These are phyloP conservation scores for Thalassia testudinum DNA, from an alignment of 116 monocot genomes.

Conservation along the genomic window DNA sequence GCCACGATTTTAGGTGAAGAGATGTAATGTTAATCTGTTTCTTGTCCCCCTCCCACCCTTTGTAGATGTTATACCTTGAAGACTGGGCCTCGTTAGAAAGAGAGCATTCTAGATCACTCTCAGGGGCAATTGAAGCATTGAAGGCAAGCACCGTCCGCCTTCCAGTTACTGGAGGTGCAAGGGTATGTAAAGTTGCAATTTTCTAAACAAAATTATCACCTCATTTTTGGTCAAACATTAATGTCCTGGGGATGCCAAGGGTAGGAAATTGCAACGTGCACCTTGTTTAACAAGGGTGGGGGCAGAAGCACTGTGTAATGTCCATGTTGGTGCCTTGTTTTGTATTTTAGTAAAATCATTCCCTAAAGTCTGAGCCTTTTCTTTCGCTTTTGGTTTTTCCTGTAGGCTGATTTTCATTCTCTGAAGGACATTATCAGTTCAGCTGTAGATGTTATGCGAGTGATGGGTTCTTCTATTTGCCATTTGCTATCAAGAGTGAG, in stretches of 20 bases:
- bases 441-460: constrained; percentile 72
- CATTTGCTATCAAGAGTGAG: constrained; percentile 61
- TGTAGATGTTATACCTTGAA: constrained; percentile 57
- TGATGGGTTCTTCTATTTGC: constrained; percentile 64
- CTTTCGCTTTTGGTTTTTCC: not conserved
- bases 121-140: constrained; percentile 50
- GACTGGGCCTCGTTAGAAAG: constrained; percentile 55
- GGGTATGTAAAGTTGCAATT: constrained; percentile 26
- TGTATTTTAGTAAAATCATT: too few relatives aligned
- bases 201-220: not conserved
- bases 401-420: constrained; percentile 51
- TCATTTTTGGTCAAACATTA: not conserved
- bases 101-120: constrained; percentile 48
- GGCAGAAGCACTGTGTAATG: too few relatives aligned
- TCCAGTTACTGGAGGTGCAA: constrained; percentile 56
- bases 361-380: too few relatives aligned
- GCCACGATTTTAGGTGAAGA: too few relatives aligned
- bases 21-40: too few relatives aligned
- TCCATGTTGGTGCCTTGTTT: too few relatives aligned
- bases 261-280: not conserved
- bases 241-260: not conserved
- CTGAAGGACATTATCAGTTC: constrained; percentile 66
- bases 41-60: too few relatives aligned
- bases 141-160: constrained; percentile 60
- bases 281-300: too few relatives aligned